Evolutionary conservation across 2,329 filamentous ascomycete genomes (phyloP).

Genomic region (Parasarocladium wereldwijsianum): DNA sequence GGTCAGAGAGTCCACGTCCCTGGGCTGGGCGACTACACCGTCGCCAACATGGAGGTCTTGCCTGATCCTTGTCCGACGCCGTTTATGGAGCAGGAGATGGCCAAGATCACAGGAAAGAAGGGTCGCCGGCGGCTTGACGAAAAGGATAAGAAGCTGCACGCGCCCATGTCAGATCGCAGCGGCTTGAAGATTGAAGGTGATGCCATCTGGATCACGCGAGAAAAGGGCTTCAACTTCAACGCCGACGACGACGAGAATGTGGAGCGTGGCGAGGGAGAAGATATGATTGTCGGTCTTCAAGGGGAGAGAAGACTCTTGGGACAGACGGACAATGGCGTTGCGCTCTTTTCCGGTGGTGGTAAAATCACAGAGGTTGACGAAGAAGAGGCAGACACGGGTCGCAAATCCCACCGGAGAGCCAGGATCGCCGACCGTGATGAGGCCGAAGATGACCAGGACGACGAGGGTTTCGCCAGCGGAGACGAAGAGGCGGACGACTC

Average conservation of each 20-base stretch:
- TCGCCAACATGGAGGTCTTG: slow-evolving; percentile 70
- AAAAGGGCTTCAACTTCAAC: slow-evolving; percentile 63
- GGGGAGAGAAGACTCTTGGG: slow-evolving; percentile 69
- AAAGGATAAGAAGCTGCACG: slow-evolving; percentile 92
- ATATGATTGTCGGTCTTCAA: slow-evolving; percentile 84
- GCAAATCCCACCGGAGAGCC: slow-evolving; percentile 43
- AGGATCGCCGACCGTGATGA: slow-evolving; percentile 46
- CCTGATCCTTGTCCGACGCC: slow-evolving; percentile 95
- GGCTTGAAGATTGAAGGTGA: slow-evolving; percentile 94
- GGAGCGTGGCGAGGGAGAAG: slow-evolving; percentile 84
- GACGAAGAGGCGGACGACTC: slow-evolving; percentile 37
- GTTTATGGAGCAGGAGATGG: slow-evolving; percentile 72
- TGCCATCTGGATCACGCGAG: slow-evolving; percentile 73
- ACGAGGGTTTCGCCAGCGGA: slow-evolving; percentile 40
- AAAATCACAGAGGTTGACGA: slow-evolving; percentile 43
- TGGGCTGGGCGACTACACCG: slow-evolving; percentile 76
- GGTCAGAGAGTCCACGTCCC: slow-evolving; percentile 84
- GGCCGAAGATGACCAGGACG: slow-evolving; percentile 35
- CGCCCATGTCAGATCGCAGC: slow-evolving; percentile 95
- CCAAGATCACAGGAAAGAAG: slow-evolving; percentile 72
- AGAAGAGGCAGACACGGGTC: slow-evolving; percentile 41
- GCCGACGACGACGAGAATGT: slow-evolving; percentile 43
- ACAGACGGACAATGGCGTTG: slow-evolving; percentile 66
- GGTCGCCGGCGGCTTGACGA: slow-evolving; percentile 73
- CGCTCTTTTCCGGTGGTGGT: slow-evolving; percentile 69